phyloP scores from a whole-genome alignment of 352 stramenopile species.

The Phytophthora gonapodyides region DNA sequence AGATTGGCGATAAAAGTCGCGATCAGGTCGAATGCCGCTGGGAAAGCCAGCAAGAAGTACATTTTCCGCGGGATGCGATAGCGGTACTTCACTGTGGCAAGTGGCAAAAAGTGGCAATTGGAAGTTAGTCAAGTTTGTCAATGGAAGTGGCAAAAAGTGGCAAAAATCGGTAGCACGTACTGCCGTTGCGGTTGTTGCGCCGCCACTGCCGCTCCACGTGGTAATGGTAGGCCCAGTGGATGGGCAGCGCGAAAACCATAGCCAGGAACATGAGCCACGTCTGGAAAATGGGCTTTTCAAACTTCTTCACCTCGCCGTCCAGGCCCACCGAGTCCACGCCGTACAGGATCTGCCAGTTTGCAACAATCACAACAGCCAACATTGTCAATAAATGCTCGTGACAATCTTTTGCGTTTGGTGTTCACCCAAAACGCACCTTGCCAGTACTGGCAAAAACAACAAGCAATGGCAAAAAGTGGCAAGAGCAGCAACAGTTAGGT shows the following conservation, averaged over 20 bases:
- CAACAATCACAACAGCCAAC: neutral
- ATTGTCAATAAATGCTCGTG: conserved; percentile 11
- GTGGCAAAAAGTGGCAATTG: neutral
- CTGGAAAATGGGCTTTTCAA: conserved; percentile 96
- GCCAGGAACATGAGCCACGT: conserved; percentile 97
- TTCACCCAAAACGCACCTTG: conserved; percentile 47
- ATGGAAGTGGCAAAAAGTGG: neutral
- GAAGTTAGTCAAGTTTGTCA: neutral
- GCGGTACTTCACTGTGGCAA: conserved; percentile 63
- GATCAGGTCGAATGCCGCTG: conserved; percentile 92
- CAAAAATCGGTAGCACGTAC: conserved; percentile 42
- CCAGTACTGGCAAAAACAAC: conserved; percentile 46
- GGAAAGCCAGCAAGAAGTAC: conserved; percentile 95
- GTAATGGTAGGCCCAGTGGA: conserved; percentile 90
- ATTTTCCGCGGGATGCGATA: conserved; percentile 89
- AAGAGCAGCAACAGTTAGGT: neutral
- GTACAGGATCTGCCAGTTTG: conserved; percentile 89
- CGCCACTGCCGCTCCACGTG: conserved; percentile 77
- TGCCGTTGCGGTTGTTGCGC: conserved; percentile 51
- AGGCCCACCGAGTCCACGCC: conserved; percentile 88
- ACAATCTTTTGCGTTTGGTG: neutral
- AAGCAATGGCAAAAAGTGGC: conserved; percentile 9
- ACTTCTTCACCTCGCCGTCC: conserved; percentile 89
- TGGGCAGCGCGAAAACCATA: conserved; percentile 94
- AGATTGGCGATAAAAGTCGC: conserved; percentile 96